Percentiles rank a stretch among this genome's conserved stretches.
Evolutionary conservation across 768 basidiomycete species (phyloP).

Genomic region (Podaxis pistillaris): DNA sequence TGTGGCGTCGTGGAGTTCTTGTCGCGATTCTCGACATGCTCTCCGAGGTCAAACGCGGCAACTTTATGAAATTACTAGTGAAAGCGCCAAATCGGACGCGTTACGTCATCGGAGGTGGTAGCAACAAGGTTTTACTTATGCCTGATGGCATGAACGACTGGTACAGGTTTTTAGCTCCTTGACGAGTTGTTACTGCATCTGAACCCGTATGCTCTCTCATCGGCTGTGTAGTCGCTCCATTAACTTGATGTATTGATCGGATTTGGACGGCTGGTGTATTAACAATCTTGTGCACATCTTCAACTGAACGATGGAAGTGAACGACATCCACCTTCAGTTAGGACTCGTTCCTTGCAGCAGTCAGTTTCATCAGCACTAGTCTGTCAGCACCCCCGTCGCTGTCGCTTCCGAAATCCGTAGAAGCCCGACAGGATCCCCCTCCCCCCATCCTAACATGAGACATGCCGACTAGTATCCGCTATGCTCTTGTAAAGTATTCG

Average conservation of each 20-base stretch:
- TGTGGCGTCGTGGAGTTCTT: no score
- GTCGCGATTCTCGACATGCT: no score
- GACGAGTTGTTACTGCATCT: no score
- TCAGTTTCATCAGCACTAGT: constrained; percentile 50
- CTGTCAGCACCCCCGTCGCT: constrained; percentile 54
- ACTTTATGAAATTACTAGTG: no score
- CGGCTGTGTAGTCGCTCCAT: no score
- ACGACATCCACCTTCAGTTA: constrained; percentile 26
- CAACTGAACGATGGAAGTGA: constrained; percentile 30
- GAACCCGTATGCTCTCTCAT: not conserved
- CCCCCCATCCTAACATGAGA: constrained; percentile 29
- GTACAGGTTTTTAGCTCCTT: no score
- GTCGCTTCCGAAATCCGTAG: constrained; percentile 42
- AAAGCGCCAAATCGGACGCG: no score
- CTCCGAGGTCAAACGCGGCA: no score
- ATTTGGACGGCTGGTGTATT: not conserved
- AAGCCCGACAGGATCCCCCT: constrained; percentile 47
- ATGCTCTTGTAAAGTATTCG: constrained; percentile 9
- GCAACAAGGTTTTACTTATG: no score
- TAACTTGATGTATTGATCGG: not conserved
- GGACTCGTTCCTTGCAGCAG: constrained; percentile 49
- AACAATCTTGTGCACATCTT: not conserved
- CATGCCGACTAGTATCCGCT: not conserved
- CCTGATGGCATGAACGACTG: no score
- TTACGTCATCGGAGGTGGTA: no score